phyloP scores from a whole-genome alignment of 768 basidiomycete species.

The Clitopilus passeckerianus region DNA sequence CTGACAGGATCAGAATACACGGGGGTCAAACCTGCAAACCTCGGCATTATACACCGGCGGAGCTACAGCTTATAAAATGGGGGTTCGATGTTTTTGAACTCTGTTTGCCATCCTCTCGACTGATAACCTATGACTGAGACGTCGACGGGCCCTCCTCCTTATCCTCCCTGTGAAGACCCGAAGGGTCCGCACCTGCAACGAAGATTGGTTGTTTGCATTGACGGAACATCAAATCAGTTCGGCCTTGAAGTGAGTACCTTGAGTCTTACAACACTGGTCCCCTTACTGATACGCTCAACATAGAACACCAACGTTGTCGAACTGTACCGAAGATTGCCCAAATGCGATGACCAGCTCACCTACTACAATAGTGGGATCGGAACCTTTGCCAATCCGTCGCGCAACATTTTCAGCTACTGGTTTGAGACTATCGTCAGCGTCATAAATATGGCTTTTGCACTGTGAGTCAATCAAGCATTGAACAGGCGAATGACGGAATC shows the following conservation, averaged over 20 bases:
- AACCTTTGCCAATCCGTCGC: constrained; percentile 19
- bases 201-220: constrained; percentile 30
- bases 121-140: too few species aligned
- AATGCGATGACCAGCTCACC: constrained; percentile 17
- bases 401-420: constrained; percentile 10
- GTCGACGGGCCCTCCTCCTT: too few species aligned
- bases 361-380: constrained; percentile 29
- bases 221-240: constrained; percentile 36
- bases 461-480: constrained; percentile 16
- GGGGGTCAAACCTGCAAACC: too few species aligned
- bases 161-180: too few species aligned
- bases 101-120: too few species aligned
- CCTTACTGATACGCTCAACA: not conserved
- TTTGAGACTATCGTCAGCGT: constrained; percentile 15
- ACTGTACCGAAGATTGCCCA: constrained; percentile 17
- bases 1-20: too few species aligned
- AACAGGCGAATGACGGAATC: not conserved
- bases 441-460: constrained; percentile 31
- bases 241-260: constrained; percentile 19
- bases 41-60: too few species aligned
- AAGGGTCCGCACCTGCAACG: not conserved
- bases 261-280: not conserved
- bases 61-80: too few species aligned
- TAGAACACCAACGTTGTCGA: constrained; percentile 31
- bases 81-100: too few species aligned